Base-by-base conservation (phyloP, 306 rosid genomes). In the Prunus mongolica region DNA sequence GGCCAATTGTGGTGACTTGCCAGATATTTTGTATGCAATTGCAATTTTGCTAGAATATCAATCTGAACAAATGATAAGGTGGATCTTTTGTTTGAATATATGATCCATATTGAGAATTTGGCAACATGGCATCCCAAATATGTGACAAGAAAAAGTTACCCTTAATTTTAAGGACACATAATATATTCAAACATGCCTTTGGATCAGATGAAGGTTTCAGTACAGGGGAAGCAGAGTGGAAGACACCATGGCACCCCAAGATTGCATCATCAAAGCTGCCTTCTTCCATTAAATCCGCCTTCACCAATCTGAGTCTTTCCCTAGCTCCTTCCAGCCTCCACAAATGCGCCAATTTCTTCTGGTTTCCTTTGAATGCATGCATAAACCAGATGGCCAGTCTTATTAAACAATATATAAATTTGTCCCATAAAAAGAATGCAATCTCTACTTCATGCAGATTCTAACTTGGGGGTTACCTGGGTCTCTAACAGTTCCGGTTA, bases 151-250 rank as follows among this genome's bases (percentile, higher is more conserved):
- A 60, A 38, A 60, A 60, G 20, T 16, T 16, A 18, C 20, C 20
- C 16, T 13, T 49, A 49, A 12, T 49, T 51, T 51, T 0, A 5
- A 16, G 18, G 57, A 8, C 57, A 51, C 16, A 61, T 3, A 16
- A 1, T 11, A 58, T 24, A 52, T 52, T 20, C 45, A 38, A 67
- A 56, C 66, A 4, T 73, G 85, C 97, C 96, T 92, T 87, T 18
- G 98, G 93, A 84, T 92, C 86, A 41, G 93, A 75, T 5, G 87
- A 72, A 77, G 76, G 79, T 52, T 52, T 89, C 27, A 89, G 77
- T 3, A 92, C 98, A 16, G 98, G 98, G 50, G 97, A 95, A 79
- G 97, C 97, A 0, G 93, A 85, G 78, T 95, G 97, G 83, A 95
- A 95, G 49, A 95, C 93, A 28, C 97, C 96, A 71, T 84, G 81